phyloP scores from a whole-genome alignment of 192 early-diverging fungal species.

The Coemansia sp. region DNA sequence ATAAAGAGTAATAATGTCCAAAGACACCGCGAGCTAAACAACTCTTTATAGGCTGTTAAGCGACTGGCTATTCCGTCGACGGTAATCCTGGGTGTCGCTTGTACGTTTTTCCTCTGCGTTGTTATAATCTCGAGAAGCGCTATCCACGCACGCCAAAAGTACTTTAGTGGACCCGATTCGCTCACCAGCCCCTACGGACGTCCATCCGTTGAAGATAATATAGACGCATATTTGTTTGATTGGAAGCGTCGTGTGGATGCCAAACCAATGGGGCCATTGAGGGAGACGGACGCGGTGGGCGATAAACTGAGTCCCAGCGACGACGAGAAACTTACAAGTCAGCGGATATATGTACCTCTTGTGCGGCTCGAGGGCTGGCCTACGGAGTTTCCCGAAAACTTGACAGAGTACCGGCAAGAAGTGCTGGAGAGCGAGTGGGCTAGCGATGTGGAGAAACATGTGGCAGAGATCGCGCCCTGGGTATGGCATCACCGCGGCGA shows the following conservation, averaged over 20 bases:
- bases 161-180: neutral
- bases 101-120: conserved; percentile 30
- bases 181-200: neutral
- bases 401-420: conserved; percentile 27
- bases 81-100: conserved; percentile 21
- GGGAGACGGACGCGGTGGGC: neutral
- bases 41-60: conserved; percentile 24
- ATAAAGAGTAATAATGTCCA: neutral
- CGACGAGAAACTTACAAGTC: too few relatives aligned
- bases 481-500: conserved; percentile 54
- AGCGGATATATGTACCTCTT: neutral
- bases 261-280: neutral
- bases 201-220: neutral
- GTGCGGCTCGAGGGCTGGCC: conserved; percentile 43
- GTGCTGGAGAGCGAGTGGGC: conserved; percentile 24
- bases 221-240: neutral
- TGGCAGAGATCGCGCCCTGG: conserved; percentile 54
- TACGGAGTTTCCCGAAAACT: conserved; percentile 33
- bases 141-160: neutral
- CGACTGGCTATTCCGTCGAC: conserved; percentile 39
- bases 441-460: conserved; percentile 22
- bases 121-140: conserved; percentile 19
- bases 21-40: neutral
- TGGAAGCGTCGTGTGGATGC: neutral
- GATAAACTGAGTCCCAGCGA: too few relatives aligned